Base-by-base conservation (phyloP, 2,329 filamentous ascomycete species). In the Mycogone perniciosa region DNA sequence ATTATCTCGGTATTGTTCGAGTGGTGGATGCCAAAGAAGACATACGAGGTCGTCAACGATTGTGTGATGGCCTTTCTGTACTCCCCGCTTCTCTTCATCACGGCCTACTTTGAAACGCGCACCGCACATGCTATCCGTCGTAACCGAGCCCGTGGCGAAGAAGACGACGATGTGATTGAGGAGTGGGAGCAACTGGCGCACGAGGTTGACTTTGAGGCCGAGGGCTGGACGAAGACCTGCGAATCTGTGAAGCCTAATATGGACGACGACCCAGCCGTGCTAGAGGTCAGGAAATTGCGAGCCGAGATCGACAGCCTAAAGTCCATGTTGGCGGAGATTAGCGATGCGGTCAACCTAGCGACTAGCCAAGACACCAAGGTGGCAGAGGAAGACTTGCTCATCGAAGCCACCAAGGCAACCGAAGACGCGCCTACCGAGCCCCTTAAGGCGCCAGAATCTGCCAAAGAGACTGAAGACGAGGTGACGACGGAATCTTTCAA, bases 181-280 rank as follows among this genome's bases (percentile, higher is more conserved):
- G 92, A 96, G 65, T 99, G 93, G 93, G 93, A 99, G 71, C 86
- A 96, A 66, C 74, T 92, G 63, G 70, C 76, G 7, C 74, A 74
- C 6, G 79, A 87, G 47, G 65, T 92, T 20, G 86, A 96, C 63
- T 88, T 95, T 61, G 88, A 95, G 62, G 75, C 80, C 1, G 88
- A 92, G 54, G 89, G 87, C 0, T 99, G 93, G 93, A 75, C 79
- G 34, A 89, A 93, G 75, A 84, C 79, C 50, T 90, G 96, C 3
- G 76, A 82, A 46, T 71, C 75, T n/a, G 85, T 81, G 26, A 88
- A 83, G 65, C 87, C 90, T 1, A 89, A 97, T 65, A 80, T 97
- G 4, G 86, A 89, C 60, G 80, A 85, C 31, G 89, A 96, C 56
- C 80, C 79, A 8, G 83, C 86, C 1, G 82, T 89, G n/a, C 55